Evolutionary conservation across 1,284 basidiomycete species (phyloP), one percentile per base, ranked within the genome.

Genomic region (Apiotrichum brassicae): DNA sequence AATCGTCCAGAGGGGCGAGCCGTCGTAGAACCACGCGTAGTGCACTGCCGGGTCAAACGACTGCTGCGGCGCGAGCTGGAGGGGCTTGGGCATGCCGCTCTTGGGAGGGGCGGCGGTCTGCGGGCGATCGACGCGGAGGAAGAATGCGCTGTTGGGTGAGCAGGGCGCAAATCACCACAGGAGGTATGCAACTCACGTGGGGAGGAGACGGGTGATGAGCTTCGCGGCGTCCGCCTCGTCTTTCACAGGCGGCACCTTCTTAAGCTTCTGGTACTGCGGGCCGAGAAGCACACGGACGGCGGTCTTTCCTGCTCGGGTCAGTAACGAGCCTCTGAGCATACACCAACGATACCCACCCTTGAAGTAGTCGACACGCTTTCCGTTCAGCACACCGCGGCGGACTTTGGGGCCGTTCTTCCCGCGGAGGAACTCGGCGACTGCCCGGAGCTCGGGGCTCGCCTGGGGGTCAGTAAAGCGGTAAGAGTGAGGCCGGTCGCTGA

Each of bases 1-100:
- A 64, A 94, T 92, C 13, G 88, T 91, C 58, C 85, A 89, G 78
- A 91, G 84, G 68, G 97, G 91, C 3, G 86, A 87, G 34, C 92
- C 91, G 58, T 95, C 91, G 73, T 91, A 92, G 74, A 98, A 90
- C 94, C 94, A 98, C 18, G 86, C 92, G 70, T 89, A 98, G 74
- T 91, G 89, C 3, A 71, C 70, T 8, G 84, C 81, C 3, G 80
- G 75, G n/a, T 77, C 73, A 70, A 94, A 94, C 58, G 80, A 75
- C 70, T 97, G 95, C 56, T 82, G 73, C 32, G 75, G 86, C 51
- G 86, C 85, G 68, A 99, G 81, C 59, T 84, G 81, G 49, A 95
- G 79, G 28, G 78, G 77, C 72, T 89, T 91, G 6, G 88, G 88
- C 24, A 86, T 85, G 14, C 82, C 80, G 0, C 82, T 76, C 3